phyloP scores from a whole-genome alignment of 169 alveolate species.

The Eimeria maxima region DNA sequence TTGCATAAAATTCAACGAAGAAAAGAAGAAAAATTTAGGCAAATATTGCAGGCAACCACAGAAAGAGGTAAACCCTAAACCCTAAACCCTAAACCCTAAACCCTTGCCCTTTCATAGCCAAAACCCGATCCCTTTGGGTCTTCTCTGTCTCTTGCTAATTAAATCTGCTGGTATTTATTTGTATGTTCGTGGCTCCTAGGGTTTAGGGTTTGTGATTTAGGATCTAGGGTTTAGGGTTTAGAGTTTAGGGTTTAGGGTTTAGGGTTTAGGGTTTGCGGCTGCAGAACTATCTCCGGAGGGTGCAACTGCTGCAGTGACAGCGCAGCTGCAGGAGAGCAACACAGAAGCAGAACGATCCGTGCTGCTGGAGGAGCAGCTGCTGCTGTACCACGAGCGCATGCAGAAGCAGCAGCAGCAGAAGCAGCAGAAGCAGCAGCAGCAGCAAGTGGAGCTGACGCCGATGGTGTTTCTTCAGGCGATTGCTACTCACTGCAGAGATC shows the following conservation, averaged over 20 bases:
- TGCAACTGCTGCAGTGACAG: neutral
- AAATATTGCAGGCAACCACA: neutral
- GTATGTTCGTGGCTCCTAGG: no score
- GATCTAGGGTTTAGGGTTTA: no score
- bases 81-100: neutral
- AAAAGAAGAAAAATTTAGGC: neutral
- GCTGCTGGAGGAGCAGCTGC: neutral
- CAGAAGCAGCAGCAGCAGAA: no score
- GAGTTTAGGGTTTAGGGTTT: conserved; percentile 53
- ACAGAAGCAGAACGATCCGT: neutral
- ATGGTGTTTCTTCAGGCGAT: neutral
- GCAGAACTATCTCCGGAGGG: neutral
- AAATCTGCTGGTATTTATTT: no score
- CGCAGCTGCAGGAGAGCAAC: conserved; percentile 19
- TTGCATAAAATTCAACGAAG: neutral
- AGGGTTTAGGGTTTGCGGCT: conserved; percentile 46
- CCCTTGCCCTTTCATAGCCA: no score
- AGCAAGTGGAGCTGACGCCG: conserved; percentile 8
- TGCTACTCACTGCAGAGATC: neutral
- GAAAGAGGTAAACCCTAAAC: conserved; percentile 4
- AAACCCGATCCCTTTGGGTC: no score
- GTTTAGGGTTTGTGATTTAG: no score
- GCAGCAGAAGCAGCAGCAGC: neutral
- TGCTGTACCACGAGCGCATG: no score
- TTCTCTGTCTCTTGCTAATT: no score